phyloP scores from a whole-genome alignment of 2,329 filamentous ascomycete genomes.

The Periconia sp. region DNA sequence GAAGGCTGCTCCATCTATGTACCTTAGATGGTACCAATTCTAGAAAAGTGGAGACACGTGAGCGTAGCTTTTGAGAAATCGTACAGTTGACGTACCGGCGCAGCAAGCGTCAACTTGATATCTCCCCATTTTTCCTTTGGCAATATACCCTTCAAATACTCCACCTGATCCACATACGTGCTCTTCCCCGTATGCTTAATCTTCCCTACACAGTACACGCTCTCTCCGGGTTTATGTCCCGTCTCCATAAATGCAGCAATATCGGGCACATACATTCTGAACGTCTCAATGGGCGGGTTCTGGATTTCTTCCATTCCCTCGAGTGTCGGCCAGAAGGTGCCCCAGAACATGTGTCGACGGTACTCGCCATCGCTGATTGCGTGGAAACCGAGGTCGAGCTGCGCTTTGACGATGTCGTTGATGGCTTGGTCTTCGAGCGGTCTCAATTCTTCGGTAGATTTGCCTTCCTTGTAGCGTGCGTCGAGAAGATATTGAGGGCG shows the following conservation, averaged over 20 bases:
- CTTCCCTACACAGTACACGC: conserved; percentile 62
- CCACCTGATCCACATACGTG: conserved; percentile 62
- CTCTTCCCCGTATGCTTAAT: conserved; percentile 60
- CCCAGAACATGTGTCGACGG: conserved; percentile 59
- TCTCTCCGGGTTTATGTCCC: conserved; percentile 60
- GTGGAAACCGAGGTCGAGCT: conserved; percentile 65
- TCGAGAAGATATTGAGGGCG: conserved; percentile 66
- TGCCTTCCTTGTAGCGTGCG: conserved; percentile 60
- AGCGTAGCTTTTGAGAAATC: no score
- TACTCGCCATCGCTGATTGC: conserved; percentile 74
- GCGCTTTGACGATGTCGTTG: conserved; percentile 66
- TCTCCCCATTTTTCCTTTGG: conserved; percentile 65
- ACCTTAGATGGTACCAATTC: conserved; percentile 27
- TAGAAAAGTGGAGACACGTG: no score
- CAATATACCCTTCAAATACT: conserved; percentile 62
- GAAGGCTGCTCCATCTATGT: conserved; percentile 58
- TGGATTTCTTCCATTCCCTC: conserved; percentile 59
- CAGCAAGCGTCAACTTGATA: conserved; percentile 70
- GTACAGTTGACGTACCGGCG: conserved; percentile 52
- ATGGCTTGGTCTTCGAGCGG: conserved; percentile 69
- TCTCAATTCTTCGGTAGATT: conserved; percentile 63
- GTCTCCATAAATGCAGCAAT: conserved; percentile 65
- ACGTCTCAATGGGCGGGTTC: conserved; percentile 57
- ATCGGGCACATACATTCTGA: conserved; percentile 63
- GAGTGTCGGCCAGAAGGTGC: conserved; percentile 58